These are phyloP conservation scores for Arthrobotrys pseudoclavata DNA, from an alignment of 2,329 filamentous ascomycete genomes.

Conservation along the genomic window DNA sequence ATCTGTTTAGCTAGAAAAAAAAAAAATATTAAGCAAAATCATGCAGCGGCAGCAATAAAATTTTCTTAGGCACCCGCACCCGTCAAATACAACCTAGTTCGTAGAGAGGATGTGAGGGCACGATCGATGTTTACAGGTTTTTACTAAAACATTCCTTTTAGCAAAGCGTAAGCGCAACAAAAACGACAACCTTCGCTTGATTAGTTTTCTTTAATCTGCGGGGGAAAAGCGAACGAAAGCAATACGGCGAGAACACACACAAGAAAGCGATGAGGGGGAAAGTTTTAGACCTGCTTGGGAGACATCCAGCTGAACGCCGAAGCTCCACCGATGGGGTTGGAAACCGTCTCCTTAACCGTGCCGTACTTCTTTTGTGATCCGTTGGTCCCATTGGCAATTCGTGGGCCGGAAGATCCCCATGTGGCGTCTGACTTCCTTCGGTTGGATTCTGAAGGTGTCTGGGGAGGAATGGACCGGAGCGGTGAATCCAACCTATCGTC, in stretches of 20 bases:
- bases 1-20: not conserved
- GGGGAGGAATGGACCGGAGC: conserved; percentile 34
- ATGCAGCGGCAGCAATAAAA: conserved; percentile 3
- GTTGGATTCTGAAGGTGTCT: conserved; percentile 57
- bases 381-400: conserved; percentile 41
- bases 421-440: conserved; percentile 55
- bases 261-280: not conserved
- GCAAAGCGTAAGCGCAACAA: conserved; percentile 8
- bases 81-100: not conserved
- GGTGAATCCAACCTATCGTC: conserved; percentile 53
- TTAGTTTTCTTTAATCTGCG: conserved; percentile 26
- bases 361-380: conserved; percentile 57
- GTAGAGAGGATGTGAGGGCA: not conserved
- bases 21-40: not conserved
- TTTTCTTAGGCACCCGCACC: not conserved
- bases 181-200: conserved; percentile 13
- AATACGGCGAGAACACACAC: conserved; percentile 13
- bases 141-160: conserved; percentile 10
- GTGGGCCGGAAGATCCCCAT: conserved; percentile 45
- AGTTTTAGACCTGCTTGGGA: conserved; percentile 46
- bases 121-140: conserved; percentile 3
- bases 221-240: conserved; percentile 11
- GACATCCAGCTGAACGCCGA: conserved; percentile 96
- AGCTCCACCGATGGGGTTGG: conserved; percentile 88
- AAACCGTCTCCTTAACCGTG: conserved; percentile 56